Evolutionary conservation across 1,284 basidiomycete genomes (phyloP).

Genomic region (Stygiomarasmius scandens): DNA sequence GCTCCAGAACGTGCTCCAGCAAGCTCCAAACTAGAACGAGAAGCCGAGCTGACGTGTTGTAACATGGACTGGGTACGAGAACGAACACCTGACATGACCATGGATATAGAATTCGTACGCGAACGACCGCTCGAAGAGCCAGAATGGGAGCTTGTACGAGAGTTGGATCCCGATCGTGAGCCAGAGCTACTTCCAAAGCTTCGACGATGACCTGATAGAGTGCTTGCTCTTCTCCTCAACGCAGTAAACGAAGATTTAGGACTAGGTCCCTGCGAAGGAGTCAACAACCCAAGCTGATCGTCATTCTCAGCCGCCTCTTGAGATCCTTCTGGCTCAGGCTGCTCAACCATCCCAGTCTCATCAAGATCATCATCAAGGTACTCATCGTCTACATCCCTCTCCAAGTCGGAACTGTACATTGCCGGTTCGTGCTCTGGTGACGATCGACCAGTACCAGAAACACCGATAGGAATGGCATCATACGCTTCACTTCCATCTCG

Average conservation of each 20-base stretch:
- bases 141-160: constrained; percentile 34
- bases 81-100: constrained; percentile 28
- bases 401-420: constrained; percentile 32
- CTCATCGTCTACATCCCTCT: constrained; percentile 36
- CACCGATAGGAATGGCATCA: constrained; percentile 30
- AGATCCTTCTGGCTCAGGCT: constrained; percentile 54
- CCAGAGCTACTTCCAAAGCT: constrained; percentile 30
- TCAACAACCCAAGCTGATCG: constrained; percentile 67
- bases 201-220: constrained; percentile 27
- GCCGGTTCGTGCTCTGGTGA: constrained; percentile 39
- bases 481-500: constrained; percentile 47
- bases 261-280: constrained; percentile 47
- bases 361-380: constrained; percentile 42
- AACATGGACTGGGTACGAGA: constrained; percentile 64
- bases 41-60: constrained; percentile 62
- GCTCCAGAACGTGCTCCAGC: constrained; percentile 44
- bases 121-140: constrained; percentile 44
- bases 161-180: constrained; percentile 34
- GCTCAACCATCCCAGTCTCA: constrained; percentile 50
- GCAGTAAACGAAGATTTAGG: constrained; percentile 59
- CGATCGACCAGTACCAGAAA: constrained; percentile 26
- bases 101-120: constrained; percentile 50
- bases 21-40: constrained; percentile 61
- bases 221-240: constrained; percentile 44
- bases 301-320: constrained; percentile 67